phyloP scores from a whole-genome alignment of 78 protist species.

The Monocercomonoides exilis region DNA sequence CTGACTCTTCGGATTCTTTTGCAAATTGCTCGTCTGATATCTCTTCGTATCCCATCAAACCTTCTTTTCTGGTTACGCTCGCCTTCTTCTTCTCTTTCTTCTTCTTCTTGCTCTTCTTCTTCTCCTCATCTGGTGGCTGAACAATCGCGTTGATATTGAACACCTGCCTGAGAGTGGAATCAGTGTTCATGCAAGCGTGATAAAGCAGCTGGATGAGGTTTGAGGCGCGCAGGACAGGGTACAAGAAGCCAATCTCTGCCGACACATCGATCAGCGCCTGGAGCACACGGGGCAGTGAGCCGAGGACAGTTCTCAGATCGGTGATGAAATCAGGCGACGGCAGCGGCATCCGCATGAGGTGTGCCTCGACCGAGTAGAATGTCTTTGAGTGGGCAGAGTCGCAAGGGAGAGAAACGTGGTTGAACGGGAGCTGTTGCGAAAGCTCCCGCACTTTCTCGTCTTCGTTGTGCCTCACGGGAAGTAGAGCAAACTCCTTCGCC shows the following conservation, averaged over 20 bases:
- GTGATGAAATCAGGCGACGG: constrained; percentile 88
- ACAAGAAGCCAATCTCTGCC: constrained; percentile 41
- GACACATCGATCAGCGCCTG: constrained; percentile 80
- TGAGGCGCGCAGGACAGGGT: neutral
- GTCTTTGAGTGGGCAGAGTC: constrained; percentile 80
- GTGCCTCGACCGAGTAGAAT: constrained; percentile 79
- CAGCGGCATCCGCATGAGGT: constrained; percentile 53
- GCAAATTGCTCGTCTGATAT: no score
- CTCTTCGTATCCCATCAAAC: neutral
- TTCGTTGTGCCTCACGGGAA: constrained; percentile 6
- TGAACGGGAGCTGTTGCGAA: constrained; percentile 51
- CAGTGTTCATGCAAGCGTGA: constrained; percentile 46
- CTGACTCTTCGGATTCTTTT: no score
- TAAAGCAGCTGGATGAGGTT: neutral
- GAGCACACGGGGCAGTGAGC: constrained; percentile 74
- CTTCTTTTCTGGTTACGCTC: neutral
- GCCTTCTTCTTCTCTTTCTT: neutral
- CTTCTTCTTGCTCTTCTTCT: neutral
- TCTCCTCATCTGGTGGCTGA: neutral
- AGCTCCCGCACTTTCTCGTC: neutral
- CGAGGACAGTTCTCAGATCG: constrained; percentile 86
- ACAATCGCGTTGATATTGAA: constrained; percentile 36
- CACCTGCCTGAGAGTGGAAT: constrained; percentile 44
- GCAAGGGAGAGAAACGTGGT: neutral
- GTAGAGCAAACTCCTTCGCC: neutral